Evolutionary conservation across 768 basidiomycete species (phyloP), one percentile per base, ranked within the genome.

Genomic region (Amyloporia xantha): DNA sequence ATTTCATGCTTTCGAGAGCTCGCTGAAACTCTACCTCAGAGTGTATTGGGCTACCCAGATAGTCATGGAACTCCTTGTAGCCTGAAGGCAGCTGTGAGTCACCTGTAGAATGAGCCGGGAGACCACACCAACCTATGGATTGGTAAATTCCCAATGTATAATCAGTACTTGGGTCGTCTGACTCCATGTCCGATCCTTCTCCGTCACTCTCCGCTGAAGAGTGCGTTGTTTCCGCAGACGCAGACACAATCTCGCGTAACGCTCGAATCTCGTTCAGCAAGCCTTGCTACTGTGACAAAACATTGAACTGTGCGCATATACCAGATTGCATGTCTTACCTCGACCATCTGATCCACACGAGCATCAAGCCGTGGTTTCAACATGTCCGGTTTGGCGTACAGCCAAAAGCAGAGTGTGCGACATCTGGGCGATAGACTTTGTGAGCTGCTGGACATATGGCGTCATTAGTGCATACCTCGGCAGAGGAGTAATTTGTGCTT

Each of bases 131-230:
- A 87, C 94, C 95, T 51, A 99, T 99, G 0, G 91, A 80, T 63
- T 99, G 96, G 66, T 88, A 97, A 49, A 98, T 87, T 1, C 96
- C 95, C 9, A 84, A 65, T 0, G 88, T 88, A 58, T 81, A 86
- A 60, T 92, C 78, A n/a, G 65, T 26, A 1, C 20, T 50, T 13
- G 24, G 37, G 1, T 17, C 25, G 1, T 30, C n/a, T 4, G 5
- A 12, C 2, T 47, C 46, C 5, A 7, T 11, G 5, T 27, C 35
- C 13, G 41, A 43, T 11, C 27, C 15, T 28, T 33, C 40, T 17
- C n/a, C 26, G 37, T 26, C 37, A 9, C 24, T 25, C 11, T 33
- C 20, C 25, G 17, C 1, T 39, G 20, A 21, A 39, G 38, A 21
- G 28, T 4, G 33, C 2, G n/a, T 21, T 10, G 1, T 43, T 26